A percentile compares a stretch with the other conserved stretches of the same genome.
phyloP scores from a whole-genome alignment of 108 stramenopile genomes.

The Cyclotella baltica region DNA sequence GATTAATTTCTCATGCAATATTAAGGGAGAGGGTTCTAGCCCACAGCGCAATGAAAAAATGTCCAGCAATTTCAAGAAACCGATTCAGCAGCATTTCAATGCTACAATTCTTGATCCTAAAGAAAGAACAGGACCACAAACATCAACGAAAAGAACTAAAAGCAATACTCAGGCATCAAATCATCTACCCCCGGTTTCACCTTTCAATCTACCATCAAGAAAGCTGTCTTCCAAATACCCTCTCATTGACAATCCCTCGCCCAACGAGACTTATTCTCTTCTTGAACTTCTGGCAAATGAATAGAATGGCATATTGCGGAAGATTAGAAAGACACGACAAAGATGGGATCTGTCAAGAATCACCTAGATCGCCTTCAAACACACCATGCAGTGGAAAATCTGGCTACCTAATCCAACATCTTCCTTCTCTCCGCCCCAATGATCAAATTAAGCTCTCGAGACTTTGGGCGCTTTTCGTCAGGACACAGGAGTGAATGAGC shows the following conservation, averaged over 20 bases:
- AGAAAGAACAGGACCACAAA: background rate
- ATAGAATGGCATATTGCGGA: slow-evolving; percentile 23
- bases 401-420: slow-evolving; percentile 32
- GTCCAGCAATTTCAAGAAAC: background rate
- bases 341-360: background rate
- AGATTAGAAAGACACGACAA: background rate
- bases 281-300: slow-evolving; percentile 1
- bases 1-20: no score
- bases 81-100: background rate
- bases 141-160: background rate
- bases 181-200: slow-evolving; percentile 17
- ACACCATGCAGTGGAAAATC: background rate
- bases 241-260: slow-evolving; percentile 18
- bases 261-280: background rate
- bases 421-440: slow-evolving; percentile 30
- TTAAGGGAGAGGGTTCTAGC: background rate
- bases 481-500: slow-evolving; percentile 15
- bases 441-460: slow-evolving; percentile 36
- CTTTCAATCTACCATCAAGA: slow-evolving; percentile 17
- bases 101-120: background rate
- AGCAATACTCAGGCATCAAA: slow-evolving; percentile 17
- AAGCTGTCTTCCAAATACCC: slow-evolving; percentile 20
- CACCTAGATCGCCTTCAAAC: background rate
- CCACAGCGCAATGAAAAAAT: background rate
- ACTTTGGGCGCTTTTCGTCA: slow-evolving; percentile 2